These are phyloP conservation scores for Chloranthus sessilifolius DNA, from an alignment of 164 flowering plant species.

Conservation along the genomic window DNA sequence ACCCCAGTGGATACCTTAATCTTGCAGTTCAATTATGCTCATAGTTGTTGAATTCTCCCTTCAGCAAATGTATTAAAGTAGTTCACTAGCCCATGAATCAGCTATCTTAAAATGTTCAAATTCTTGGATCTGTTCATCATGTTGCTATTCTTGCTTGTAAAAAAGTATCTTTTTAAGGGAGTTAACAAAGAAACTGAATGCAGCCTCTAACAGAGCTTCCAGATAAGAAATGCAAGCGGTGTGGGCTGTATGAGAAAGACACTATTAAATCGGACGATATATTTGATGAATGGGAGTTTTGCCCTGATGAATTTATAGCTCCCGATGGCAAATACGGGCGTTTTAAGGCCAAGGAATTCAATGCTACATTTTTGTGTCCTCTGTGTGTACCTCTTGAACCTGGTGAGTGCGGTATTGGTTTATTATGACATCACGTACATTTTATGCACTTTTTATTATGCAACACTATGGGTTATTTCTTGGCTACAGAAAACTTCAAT, in stretches of 20 bases:
- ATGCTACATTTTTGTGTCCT: constrained; percentile 65
- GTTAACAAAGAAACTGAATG: neutral
- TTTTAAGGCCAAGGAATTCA: constrained; percentile 55
- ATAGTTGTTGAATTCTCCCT: neutral
- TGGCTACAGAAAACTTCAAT: too few species aligned
- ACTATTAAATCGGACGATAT: constrained; percentile 45
- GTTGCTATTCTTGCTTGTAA: neutral
- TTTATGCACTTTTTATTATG: too few species aligned
- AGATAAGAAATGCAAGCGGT: constrained; percentile 76
- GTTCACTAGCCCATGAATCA: neutral
- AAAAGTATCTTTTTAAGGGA: neutral
- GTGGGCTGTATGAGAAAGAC: constrained; percentile 83
- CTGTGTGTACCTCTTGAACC: constrained; percentile 36
- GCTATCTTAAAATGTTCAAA: too few species aligned
- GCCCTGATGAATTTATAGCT: constrained; percentile 59
- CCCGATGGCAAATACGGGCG: constrained; percentile 53
- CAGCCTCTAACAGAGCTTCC: constrained; percentile 78
- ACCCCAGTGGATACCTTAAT: too few species aligned
- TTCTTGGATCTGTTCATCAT: neutral
- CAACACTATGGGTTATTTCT: too few species aligned
- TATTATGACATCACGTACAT: neutral
- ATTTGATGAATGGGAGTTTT: constrained; percentile 95
- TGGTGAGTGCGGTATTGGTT: constrained; percentile 30
- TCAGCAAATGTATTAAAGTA: neutral
- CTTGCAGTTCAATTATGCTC: too few species aligned